Evolutionary conservation across 805 yeast genomes (phyloP), one percentile per base, ranked within the genome.

Genomic region (Starmerella stellata): DNA sequence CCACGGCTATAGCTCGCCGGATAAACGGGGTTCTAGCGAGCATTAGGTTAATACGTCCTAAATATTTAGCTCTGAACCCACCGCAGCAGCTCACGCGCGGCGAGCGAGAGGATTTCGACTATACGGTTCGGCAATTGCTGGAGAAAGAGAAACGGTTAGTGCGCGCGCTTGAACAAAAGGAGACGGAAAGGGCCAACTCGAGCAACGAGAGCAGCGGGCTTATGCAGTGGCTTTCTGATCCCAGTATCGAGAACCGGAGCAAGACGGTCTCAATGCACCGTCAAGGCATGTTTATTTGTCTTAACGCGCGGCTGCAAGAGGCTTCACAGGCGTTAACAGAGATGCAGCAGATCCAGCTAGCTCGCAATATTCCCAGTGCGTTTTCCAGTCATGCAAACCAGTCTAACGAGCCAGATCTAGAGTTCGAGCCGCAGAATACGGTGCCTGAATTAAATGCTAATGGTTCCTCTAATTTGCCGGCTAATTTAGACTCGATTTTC

Each of bases 41-140:
- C 21, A 38, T 44, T 15, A 19, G 23, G 27, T 39, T 39, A n/a
- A 37, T 57, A 18, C 41, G 59, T n/a, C 53, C 56, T 3, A 40
- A 51, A 23, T 58, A 58, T 38, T 45, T 58, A 14, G 55, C 59
- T 2, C 42, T 50, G 23, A 23, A 45, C 5, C 52, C 50, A 2
- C 45, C 50, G 3, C 37, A 41, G 31, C 45, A 43, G 28, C 39
- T 62, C 43, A 52, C 58, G 9, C 62, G 59, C 21, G 43, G 51
- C 16, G 61, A 62, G 34, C 44, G 57, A 19, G 63, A 60, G 45
- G 61, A 58, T 24, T 53, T 61, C 21, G 65, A 62, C 45, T 57
- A 56, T 40, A 61, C 57, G 30, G 54, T 61, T 20, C 48, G 57
- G n/a, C 41, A 49, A 28, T 50, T 59, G 31, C 38, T 61, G 17